phyloP scores from a whole-genome alignment of 106 monocot genomes.

The Gastrodia elata region DNA sequence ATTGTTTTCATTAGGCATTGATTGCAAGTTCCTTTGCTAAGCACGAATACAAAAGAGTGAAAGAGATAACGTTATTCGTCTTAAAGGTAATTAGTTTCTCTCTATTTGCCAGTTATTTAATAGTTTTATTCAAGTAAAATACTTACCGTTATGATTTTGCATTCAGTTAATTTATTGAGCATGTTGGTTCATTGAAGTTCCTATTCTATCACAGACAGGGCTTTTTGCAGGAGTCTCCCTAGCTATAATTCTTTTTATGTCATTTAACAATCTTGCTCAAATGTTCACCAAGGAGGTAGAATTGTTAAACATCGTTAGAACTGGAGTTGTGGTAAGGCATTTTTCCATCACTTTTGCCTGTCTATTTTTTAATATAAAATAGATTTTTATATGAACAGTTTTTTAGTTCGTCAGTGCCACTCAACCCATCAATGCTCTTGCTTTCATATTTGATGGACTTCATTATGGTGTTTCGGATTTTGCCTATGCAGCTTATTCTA shows the following conservation, averaged over 20 bases:
- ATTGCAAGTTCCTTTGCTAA: conserved; percentile 87
- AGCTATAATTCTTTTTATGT: conserved; percentile 47
- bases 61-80: conserved; percentile 48
- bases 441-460: conserved; percentile 95
- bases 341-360: not conserved
- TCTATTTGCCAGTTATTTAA: not conserved
- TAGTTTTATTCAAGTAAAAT: conserved; percentile 1
- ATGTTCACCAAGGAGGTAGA: conserved; percentile 77
- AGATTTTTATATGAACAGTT: not conserved
- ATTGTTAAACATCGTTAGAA: conserved; percentile 64
- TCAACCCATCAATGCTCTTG: conserved; percentile 93
- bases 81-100: conserved; percentile 49
- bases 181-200: not conserved
- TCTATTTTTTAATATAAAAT: conserved; percentile 2
- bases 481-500: conserved; percentile 69
- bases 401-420: conserved; percentile 92
- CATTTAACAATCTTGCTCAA: conserved; percentile 66
- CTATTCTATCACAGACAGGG: conserved; percentile 39
- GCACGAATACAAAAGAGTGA: conserved; percentile 69
- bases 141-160: conserved; percentile 1
- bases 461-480: conserved; percentile 99
- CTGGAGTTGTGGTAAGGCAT: conserved; percentile 62
- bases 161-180: conserved; percentile 2
- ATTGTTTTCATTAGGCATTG: conserved; percentile 62
- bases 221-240: conserved; percentile 55